These are phyloP conservation scores for Firmiana major DNA, from an alignment of 345 rosid species.

Conservation along the genomic window DNA sequence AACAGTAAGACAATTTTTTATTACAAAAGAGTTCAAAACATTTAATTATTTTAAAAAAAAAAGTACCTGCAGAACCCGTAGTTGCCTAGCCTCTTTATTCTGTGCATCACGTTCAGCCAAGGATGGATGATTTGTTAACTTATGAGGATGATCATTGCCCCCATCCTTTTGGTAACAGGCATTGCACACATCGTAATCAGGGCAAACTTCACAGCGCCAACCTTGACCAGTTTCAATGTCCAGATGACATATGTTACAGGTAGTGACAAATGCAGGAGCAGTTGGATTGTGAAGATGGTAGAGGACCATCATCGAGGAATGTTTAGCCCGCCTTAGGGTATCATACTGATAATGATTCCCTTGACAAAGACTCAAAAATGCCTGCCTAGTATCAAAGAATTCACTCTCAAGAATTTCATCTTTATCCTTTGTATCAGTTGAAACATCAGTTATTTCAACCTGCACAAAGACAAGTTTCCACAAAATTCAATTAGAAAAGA, in stretches of 20 bases:
- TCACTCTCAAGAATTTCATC: conserved; percentile 99
- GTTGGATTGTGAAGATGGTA: conserved; percentile 99
- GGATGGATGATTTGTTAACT: conserved; percentile 88
- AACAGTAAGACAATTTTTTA: not conserved
- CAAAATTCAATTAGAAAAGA: conserved; percentile 15
- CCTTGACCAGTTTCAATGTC: conserved; percentile 99
- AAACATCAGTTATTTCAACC: conserved; percentile 67
- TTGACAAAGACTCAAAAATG: conserved; percentile 97
- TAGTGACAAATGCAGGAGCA: conserved; percentile 93
- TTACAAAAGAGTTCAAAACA: not conserved
- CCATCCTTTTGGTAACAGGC: conserved; percentile 80
- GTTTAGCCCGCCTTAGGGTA: conserved; percentile 95
- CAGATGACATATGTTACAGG: conserved; percentile 81
- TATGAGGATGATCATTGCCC: conserved; percentile 86
- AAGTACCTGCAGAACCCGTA: conserved; percentile 73
- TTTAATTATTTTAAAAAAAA: not conserved
- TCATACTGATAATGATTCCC: conserved; percentile 99
- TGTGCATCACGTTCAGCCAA: conserved; percentile 91
- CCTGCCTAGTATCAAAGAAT: conserved; percentile 95
- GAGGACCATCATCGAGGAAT: conserved; percentile 99
- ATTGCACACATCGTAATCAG: conserved; percentile 94
- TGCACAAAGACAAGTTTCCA: conserved; percentile 29
- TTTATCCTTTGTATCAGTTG: conserved; percentile 78
- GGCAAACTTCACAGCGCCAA: conserved; percentile 98
- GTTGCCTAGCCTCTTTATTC: conserved; percentile 93